Conservation (phyloP, 139 green algal genomes). For the Coelastrella sp. region DNA sequence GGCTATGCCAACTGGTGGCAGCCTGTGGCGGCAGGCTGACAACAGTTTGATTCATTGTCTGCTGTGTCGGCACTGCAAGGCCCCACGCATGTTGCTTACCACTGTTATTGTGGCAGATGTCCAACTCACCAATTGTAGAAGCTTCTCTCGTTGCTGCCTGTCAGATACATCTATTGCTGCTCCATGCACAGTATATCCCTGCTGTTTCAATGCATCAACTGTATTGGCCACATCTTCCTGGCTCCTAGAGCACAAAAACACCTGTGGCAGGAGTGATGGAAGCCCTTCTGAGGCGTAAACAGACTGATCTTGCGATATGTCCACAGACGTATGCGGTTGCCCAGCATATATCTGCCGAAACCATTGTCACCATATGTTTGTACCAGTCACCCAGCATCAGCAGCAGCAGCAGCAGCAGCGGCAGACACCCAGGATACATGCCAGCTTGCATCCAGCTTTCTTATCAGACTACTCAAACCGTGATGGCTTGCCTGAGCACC, state of each 20-base stretch:
- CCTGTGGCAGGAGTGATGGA: conserved; percentile 25
- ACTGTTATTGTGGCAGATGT: neutral
- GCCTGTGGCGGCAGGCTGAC: too few species aligned
- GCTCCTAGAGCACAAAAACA: conserved; percentile 68
- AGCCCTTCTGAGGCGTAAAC: neutral
- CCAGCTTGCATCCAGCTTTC: neutral
- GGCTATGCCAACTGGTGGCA: too few species aligned
- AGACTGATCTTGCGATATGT: neutral
- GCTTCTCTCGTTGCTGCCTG: conserved; percentile 29
- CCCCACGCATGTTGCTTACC: neutral
- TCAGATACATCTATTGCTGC: conserved; percentile 47
- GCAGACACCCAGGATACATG: neutral
- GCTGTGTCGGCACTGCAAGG: too few species aligned
- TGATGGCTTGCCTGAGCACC: conserved; percentile 37
- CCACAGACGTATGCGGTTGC: too few species aligned
- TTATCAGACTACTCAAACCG: neutral
- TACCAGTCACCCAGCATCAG: neutral
- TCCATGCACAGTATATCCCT: conserved; percentile 34
- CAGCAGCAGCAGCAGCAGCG: too few species aligned
- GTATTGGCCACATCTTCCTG: conserved; percentile 54
- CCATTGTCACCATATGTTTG: too few species aligned
- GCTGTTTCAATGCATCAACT: neutral
- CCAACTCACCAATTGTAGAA: conserved; percentile 41
- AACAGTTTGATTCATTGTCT: too few species aligned
- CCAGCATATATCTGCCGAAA: too few species aligned